Conservation (phyloP, 164 flowering plant species). For the Akebia trifoliata region DNA sequence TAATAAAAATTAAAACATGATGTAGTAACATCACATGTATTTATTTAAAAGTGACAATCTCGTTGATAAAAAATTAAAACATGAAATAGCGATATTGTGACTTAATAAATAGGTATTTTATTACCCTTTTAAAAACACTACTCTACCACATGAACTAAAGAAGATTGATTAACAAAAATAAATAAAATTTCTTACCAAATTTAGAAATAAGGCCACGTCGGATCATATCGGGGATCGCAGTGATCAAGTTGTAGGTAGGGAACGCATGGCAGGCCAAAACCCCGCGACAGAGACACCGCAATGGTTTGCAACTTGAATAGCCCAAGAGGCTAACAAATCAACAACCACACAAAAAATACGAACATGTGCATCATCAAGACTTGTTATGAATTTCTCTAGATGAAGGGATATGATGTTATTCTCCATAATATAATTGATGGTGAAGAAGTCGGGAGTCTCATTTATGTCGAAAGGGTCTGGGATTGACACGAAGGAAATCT, state of each 20-base stretch:
- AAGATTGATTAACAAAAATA: too few relatives aligned
- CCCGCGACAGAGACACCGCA: constrained; percentile 49
- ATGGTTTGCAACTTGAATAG: constrained; percentile 40
- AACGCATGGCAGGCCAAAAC: constrained; percentile 87
- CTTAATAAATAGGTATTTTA: too few relatives aligned
- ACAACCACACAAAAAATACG: constrained; percentile 43
- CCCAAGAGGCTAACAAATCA: constrained; percentile 71
- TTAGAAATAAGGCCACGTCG: constrained; percentile 41
- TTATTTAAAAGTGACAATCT: too few relatives aligned
- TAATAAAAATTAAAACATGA: too few relatives aligned
- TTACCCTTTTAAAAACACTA: too few relatives aligned
- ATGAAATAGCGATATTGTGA: too few relatives aligned
- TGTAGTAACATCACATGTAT: too few relatives aligned
- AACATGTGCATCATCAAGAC: constrained; percentile 17
- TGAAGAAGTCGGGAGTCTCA: constrained; percentile 40
- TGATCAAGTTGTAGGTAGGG: constrained; percentile 46
- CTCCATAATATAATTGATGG: constrained; percentile 59
- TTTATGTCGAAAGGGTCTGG: constrained; percentile 40
- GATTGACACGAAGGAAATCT: constrained; percentile 28
- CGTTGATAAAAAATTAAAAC: too few relatives aligned
- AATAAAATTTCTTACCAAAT: constrained; percentile 26
- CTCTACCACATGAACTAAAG: neutral
- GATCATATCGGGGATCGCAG: constrained; percentile 53
- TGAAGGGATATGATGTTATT: constrained; percentile 49
- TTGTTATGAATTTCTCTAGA: constrained; percentile 31